A percentile compares a stretch with the other conserved stretches of the same genome.
Evolutionary conservation across 2,329 filamentous ascomycete genomes (phyloP).

Genomic region (Pseudocercospora pini-densiflorae): DNA sequence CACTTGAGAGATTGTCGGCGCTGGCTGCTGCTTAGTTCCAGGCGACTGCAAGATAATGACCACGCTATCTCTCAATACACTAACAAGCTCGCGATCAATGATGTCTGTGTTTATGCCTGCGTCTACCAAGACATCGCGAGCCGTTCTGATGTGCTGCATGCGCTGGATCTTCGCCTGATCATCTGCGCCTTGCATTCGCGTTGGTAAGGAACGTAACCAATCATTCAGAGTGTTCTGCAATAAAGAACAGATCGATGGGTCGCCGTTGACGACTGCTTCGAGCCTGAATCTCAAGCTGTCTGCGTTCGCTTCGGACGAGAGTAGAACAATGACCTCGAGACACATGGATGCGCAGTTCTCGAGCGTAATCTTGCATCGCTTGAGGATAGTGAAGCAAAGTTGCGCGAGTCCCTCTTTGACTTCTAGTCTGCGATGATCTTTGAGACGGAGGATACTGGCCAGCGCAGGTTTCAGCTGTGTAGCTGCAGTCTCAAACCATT

Average conservation of each 20-base stretch:
- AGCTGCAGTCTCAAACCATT: slow-evolving; percentile 80
- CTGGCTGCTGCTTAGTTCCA: slow-evolving; percentile 19
- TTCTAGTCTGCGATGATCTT: slow-evolving; percentile 69
- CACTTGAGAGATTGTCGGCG: slow-evolving; percentile 22
- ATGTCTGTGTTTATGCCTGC: slow-evolving; percentile 68
- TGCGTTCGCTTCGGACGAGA: slow-evolving; percentile 60
- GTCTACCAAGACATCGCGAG: slow-evolving; percentile 67
- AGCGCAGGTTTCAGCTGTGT: slow-evolving; percentile 84
- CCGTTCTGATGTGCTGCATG: slow-evolving; percentile 76
- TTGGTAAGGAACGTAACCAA: slow-evolving; percentile 80
- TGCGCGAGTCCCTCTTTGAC: slow-evolving; percentile 70
- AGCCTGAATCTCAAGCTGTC: slow-evolving; percentile 48
- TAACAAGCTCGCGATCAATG: slow-evolving; percentile 69
- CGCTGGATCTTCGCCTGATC: slow-evolving; percentile 75
- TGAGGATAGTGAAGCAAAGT: slow-evolving; percentile 75
- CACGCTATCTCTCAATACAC: slow-evolving; percentile 76
- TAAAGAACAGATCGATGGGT: slow-evolving; percentile 64
- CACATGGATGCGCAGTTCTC: slow-evolving; percentile 71
- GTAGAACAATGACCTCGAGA: slow-evolving; percentile 78
- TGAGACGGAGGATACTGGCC: slow-evolving; percentile 74
- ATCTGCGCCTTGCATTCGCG: slow-evolving; percentile 82
- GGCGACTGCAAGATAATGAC: slow-evolving; percentile 49
- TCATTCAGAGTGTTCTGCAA: slow-evolving; percentile 75
- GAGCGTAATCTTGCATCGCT: slow-evolving; percentile 77
- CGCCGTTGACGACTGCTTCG: slow-evolving; percentile 65